Conservation (phyloP, 495 filamentous ascomycete genomes). For the Hypomontagnella submonticulosa region DNA sequence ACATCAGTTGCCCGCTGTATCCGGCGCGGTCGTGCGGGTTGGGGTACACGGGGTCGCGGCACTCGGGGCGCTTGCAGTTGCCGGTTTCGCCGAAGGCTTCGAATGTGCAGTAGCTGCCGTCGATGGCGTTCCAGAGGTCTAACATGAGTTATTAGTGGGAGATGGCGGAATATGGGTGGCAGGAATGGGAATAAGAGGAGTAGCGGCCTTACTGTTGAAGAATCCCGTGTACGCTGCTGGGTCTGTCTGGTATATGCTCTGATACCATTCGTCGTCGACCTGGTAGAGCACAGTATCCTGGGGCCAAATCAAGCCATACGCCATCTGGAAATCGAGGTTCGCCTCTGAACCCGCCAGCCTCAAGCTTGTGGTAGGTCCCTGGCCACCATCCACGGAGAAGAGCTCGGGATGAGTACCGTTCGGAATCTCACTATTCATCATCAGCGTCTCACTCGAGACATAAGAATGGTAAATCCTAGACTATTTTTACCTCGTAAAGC, state of each 20-base stretch:
- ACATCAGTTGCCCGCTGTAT: conserved; percentile 69
- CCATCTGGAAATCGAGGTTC: conserved; percentile 51
- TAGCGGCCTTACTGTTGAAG: conserved; percentile 45
- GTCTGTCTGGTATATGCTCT: conserved; percentile 37
- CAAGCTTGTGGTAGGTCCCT: conserved; percentile 34
- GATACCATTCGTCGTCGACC: conserved; percentile 63
- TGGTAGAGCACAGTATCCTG: conserved; percentile 69
- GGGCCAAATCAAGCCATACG: conserved; percentile 60
- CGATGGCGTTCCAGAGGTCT: conserved; percentile 69
- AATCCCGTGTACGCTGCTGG: conserved; percentile 48
- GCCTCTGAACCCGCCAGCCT: conserved; percentile 47
- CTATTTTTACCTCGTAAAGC: conserved; percentile 49
- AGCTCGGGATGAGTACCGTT: conserved; percentile 53
- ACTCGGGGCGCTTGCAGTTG: conserved; percentile 46
- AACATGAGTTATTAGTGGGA: conserved; percentile 55
- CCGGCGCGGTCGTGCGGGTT: conserved; percentile 60
- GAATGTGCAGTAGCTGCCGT: conserved; percentile 69
- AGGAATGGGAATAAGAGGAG: neutral
- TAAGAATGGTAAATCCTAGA: neutral
- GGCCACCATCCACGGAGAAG: conserved; percentile 52
- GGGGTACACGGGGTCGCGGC: conserved; percentile 66
- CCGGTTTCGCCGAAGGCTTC: conserved; percentile 52
- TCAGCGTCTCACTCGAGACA: neutral
- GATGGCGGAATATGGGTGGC: conserved; percentile 3
- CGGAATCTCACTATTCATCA: conserved; percentile 41